phyloP scores from a whole-genome alignment of 805 yeast genomes.

The Jamesozyma gamospora region DNA sequence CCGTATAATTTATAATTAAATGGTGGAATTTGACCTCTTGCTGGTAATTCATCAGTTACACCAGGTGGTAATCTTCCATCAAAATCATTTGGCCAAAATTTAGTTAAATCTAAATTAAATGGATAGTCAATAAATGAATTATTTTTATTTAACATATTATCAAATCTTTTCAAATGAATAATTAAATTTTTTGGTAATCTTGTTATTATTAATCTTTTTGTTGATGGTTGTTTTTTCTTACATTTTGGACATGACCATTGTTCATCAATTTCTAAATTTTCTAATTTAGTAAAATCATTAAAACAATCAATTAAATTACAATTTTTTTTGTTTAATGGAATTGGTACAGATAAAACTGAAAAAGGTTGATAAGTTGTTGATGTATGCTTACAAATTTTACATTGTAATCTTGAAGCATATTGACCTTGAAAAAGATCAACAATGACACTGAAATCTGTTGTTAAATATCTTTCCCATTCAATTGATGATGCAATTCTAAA shows the following conservation, averaged over 20 bases:
- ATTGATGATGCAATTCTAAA: conserved; percentile 75
- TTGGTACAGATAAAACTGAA: conserved; percentile 70
- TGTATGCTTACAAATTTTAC: conserved; percentile 62
- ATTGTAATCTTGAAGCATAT: conserved; percentile 64
- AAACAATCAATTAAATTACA: conserved; percentile 53
- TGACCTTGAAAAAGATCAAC: conserved; percentile 88
- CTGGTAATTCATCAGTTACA: conserved; percentile 37
- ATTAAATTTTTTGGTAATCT: conserved; percentile 71
- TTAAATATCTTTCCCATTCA: conserved; percentile 87
- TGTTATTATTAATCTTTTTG: conserved; percentile 65
- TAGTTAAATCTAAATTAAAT: conserved; percentile 51
- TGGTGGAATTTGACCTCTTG: conserved; percentile 73
- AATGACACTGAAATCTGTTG: conserved; percentile 68
- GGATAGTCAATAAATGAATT: conserved; percentile 65
- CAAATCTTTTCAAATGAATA: conserved; percentile 76
- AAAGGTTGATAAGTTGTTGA: conserved; percentile 85
- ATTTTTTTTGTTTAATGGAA: conserved; percentile 39
- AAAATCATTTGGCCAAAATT: conserved; percentile 48
- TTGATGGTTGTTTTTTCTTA: conserved; percentile 48
- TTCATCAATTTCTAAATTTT: conserved; percentile 67
- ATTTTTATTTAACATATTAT: conserved; percentile 38
- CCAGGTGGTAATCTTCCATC: conserved; percentile 25
- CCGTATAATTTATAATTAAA: conserved; percentile 69
- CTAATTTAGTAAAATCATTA: conserved; percentile 67
- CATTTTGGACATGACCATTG: conserved; percentile 82